Conservation (phyloP, 352 stramenopile genomes). For the Phytophthora aleatoria region DNA sequence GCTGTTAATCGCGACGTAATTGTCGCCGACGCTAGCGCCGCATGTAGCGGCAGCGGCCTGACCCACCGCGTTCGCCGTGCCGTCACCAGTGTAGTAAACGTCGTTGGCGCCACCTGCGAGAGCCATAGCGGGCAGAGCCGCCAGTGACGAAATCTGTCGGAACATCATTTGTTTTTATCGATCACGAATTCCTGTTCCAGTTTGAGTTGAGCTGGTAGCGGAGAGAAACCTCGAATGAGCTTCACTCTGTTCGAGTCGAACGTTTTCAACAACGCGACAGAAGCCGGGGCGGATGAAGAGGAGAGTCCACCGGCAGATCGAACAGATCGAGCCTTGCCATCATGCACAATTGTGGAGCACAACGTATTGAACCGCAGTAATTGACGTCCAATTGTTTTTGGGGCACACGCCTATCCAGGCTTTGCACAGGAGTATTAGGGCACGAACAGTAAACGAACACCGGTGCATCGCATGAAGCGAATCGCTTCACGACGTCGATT, state of each 20-base stretch:
- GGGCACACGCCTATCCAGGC: conserved; percentile 2
- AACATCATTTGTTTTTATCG: conserved; percentile 16
- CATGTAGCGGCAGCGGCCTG: conserved; percentile 29
- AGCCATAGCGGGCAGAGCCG: conserved; percentile 19
- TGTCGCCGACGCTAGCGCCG: conserved; percentile 47
- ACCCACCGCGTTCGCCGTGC: conserved; percentile 48
- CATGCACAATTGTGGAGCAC: conserved; percentile 19
- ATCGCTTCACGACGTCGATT: too few species aligned
- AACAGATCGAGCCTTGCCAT: conserved; percentile 30
- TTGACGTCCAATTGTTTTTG: conserved; percentile 22
- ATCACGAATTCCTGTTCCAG: conserved; percentile 8
- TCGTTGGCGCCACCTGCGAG: conserved; percentile 19
- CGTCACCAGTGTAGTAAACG: conserved; percentile 47
- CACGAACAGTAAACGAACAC: neutral
- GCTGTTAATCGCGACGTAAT: conserved; percentile 65
- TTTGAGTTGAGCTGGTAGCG: conserved; percentile 3
- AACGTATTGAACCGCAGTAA: conserved; percentile 30
- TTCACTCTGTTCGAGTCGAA: conserved; percentile 8
- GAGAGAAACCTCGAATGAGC: conserved; percentile 19
- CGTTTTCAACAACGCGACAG: conserved; percentile 20
- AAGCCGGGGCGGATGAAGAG: conserved; percentile 17
- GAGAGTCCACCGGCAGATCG: conserved; percentile 12
- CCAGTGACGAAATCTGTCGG: conserved; percentile 20
- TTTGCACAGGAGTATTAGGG: neutral
- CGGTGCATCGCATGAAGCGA: neutral